phyloP scores from a whole-genome alignment of 2,329 filamentous ascomycete genomes.

The Scorias spongiosa region DNA sequence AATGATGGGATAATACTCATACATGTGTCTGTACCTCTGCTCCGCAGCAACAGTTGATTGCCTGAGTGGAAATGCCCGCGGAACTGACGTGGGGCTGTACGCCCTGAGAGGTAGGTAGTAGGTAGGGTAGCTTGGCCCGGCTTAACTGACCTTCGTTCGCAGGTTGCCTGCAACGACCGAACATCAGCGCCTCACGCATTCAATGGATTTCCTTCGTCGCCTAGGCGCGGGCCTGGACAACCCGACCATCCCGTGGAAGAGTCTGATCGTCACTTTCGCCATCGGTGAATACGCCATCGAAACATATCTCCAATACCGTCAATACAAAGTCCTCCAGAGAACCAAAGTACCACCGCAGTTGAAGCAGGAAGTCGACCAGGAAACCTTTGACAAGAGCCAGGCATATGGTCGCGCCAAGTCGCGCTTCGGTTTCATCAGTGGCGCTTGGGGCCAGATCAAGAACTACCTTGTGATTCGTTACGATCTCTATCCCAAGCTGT shows the following conservation, averaged over 20 bases:
- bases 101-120: too few species aligned
- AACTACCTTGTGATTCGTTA: slow-evolving; percentile 81
- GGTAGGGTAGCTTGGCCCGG: too few species aligned
- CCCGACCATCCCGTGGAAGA: slow-evolving; percentile 94
- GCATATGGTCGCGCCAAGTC: slow-evolving; percentile 93
- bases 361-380: slow-evolving; percentile 70
- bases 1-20: too few species aligned
- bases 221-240: slow-evolving; percentile 79
- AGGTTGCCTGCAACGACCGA: too few species aligned
- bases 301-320: slow-evolving; percentile 72
- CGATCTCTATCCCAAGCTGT: slow-evolving; percentile 81
- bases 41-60: too few species aligned
- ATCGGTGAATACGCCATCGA: slow-evolving; percentile 84
- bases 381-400: slow-evolving; percentile 73
- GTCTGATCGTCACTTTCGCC: slow-evolving; percentile 85
- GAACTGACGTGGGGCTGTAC: too few species aligned
- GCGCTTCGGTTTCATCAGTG: slow-evolving; percentile 67
- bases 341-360: slow-evolving; percentile 74
- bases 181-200: too few species aligned
- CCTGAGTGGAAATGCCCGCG: too few species aligned
- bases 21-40: too few species aligned
- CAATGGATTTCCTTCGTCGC: slow-evolving; percentile 33
- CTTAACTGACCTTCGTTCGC: too few species aligned
- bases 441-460: slow-evolving; percentile 73
- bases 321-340: slow-evolving; percentile 73